Evolutionary conservation across 2,329 filamentous ascomycete genomes (phyloP).

Genomic region (Pestalotiopsis fici): DNA sequence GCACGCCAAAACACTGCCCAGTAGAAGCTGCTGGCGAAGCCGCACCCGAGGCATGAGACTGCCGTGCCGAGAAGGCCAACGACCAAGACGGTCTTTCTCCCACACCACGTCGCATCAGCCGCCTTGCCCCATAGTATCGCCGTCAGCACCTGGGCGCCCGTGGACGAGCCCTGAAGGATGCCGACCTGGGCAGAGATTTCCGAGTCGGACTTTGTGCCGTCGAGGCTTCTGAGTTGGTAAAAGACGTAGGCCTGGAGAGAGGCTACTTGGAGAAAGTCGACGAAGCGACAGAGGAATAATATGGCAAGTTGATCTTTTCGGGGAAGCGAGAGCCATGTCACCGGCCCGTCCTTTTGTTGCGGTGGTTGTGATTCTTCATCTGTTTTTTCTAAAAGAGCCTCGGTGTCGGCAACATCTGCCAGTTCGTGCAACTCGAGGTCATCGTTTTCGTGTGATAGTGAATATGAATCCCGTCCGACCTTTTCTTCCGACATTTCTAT

Average conservation of each 20-base stretch:
- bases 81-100: constrained; percentile 70
- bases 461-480: background rate
- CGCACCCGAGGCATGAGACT: constrained; percentile 70
- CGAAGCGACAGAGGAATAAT: constrained; percentile 68
- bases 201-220: constrained; percentile 50
- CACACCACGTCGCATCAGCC: constrained; percentile 58
- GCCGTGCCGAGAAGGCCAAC: constrained; percentile 69
- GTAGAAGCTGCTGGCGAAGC: constrained; percentile 67
- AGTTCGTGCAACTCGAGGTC: constrained; percentile 17
- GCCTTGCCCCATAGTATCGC: constrained; percentile 74
- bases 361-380: constrained; percentile 21
- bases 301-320: constrained; percentile 71
- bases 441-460: constrained; percentile 3
- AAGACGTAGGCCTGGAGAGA: constrained; percentile 72
- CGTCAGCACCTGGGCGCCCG: constrained; percentile 72
- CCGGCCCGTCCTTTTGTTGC: constrained; percentile 31
- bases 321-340: constrained; percentile 71
- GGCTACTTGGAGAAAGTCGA: constrained; percentile 73
- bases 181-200: constrained; percentile 69
- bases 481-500: constrained; percentile 18
- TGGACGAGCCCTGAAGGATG: constrained; percentile 70
- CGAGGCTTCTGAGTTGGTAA: constrained; percentile 72
- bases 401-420: constrained; percentile 46
- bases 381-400: constrained; percentile 44
- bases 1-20: constrained; percentile 66